phyloP scores from a whole-genome alignment of 441 rosid genomes.

The Caryocar brasiliense region DNA sequence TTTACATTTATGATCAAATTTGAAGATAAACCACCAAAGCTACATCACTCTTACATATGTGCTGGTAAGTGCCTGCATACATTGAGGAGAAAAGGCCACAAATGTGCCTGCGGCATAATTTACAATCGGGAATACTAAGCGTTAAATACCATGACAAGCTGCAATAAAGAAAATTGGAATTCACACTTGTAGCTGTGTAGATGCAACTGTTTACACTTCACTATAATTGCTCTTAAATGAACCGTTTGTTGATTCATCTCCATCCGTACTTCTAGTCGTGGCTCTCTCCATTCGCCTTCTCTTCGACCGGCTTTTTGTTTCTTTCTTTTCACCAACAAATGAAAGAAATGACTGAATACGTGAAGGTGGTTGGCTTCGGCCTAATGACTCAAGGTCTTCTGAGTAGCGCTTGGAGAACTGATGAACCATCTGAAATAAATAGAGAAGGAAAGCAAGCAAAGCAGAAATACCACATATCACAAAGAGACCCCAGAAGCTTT shows the following conservation, averaged over 20 bases:
- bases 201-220: conserved; percentile 1
- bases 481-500: conserved; percentile 36
- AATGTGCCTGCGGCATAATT: no score
- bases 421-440: conserved; percentile 11
- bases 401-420: conserved; percentile 15
- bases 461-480: conserved; percentile 23
- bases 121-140: no score
- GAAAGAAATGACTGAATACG: conserved; percentile 20
- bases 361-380: conserved; percentile 5
- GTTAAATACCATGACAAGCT: no score
- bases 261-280: conserved; percentile 4
- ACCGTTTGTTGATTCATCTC: conserved; percentile 4
- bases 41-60: no score
- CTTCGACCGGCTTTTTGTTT: conserved; percentile 11
- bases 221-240: neutral
- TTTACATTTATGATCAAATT: no score
- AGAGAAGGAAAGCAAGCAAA: conserved; percentile 20
- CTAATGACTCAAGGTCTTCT: conserved; percentile 1
- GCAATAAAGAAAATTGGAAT: no score
- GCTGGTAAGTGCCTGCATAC: no score
- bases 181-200: no score
- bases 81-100: no score
- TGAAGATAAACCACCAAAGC: no score
- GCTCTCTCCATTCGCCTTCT: conserved; percentile 18
- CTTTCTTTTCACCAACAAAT: conserved; percentile 21